phyloP scores from a whole-genome alignment of 352 stramenopile genomes.

The Nothophytophthora sp. region DNA sequence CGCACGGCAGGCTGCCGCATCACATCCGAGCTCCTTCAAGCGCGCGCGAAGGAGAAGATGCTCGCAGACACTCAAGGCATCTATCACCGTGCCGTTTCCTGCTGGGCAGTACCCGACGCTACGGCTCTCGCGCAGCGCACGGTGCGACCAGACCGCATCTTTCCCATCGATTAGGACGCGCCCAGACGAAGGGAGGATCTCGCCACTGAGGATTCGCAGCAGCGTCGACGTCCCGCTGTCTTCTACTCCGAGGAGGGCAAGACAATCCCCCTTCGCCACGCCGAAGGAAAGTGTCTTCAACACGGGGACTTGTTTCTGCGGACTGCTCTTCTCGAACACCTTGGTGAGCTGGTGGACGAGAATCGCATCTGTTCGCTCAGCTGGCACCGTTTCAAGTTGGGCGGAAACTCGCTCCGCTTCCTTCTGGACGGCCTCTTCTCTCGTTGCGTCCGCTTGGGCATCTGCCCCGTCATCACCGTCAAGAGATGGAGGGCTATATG shows the following conservation, averaged over 20 bases:
- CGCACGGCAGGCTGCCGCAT: background rate
- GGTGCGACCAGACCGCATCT: conserved; percentile 22
- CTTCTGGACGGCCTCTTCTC: conserved; percentile 42
- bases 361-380: conserved; percentile 44
- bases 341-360: conserved; percentile 78
- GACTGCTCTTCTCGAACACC: conserved; percentile 88
- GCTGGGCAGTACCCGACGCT: conserved; percentile 82
- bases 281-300: conserved; percentile 75
- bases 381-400: conserved; percentile 15
- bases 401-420: conserved; percentile 53
- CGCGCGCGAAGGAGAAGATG: conserved; percentile 5
- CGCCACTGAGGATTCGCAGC: conserved; percentile 91
- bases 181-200: conserved; percentile 40
- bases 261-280: conserved; percentile 85
- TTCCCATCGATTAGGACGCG: conserved; percentile 17
- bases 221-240: conserved; percentile 93
- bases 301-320: no score
- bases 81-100: conserved; percentile 16
- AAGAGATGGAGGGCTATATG: conserved; percentile 24
- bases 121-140: conserved; percentile 10
- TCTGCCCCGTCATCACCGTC: conserved; percentile 53
- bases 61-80: conserved; percentile 7
- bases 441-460: no score
- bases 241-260: conserved; percentile 93
- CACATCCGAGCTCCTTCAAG: background rate